Evolutionary conservation across 192 early-diverging fungal species (phyloP), one percentile per base, ranked within the genome.

Genomic region (Podila epicladia): DNA sequence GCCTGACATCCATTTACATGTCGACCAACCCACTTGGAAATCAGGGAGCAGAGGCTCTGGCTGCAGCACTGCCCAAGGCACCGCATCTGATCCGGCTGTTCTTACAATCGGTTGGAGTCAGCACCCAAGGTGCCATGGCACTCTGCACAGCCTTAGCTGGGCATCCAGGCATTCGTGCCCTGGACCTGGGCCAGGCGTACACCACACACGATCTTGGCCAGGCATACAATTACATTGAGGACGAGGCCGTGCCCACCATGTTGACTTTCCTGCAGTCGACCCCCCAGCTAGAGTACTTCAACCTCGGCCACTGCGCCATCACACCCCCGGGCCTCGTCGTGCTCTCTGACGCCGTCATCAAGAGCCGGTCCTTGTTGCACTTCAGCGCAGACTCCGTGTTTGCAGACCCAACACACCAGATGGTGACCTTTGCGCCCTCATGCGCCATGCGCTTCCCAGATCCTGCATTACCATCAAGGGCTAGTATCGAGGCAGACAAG

Each of bases 1-100:
- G 37, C 62, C 62, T 63, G 37, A 41, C 62, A 41, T 63, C 62
- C 62, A 35, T 63, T 37, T 63, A 63, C 62, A 19, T 63, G 62
- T 63, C 62, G 9, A 48, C 2, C 62, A 63, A 63, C 62, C 62
- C 62, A 24, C 62, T 63, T 22, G 62, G 62, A 24, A 41, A 63
- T 20, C 62, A 63, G 62, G 62, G 62, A 63, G 35, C 19, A 63
- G 37, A 63, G 62, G 62, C 62, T 48, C 37, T 63, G 17, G 62
- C 38, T 35, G 35, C 11, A n/a, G 62, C 24, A 63, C 62, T 63
- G 37, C 62, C 62, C 37, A 33, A 35, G 1, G 62, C 37, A 35
- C 62, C 35, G 62, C 9, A 26, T 59, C 58, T 59, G 58, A 59
- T 20, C 5, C 58, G 58, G 15, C 26, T 59, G 58, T 59, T 63